Evolutionary conservation across 257 asterid genomes (phyloP), one percentile per base, ranked within the genome.

Genomic region (Phtheirospermum japonicum): DNA sequence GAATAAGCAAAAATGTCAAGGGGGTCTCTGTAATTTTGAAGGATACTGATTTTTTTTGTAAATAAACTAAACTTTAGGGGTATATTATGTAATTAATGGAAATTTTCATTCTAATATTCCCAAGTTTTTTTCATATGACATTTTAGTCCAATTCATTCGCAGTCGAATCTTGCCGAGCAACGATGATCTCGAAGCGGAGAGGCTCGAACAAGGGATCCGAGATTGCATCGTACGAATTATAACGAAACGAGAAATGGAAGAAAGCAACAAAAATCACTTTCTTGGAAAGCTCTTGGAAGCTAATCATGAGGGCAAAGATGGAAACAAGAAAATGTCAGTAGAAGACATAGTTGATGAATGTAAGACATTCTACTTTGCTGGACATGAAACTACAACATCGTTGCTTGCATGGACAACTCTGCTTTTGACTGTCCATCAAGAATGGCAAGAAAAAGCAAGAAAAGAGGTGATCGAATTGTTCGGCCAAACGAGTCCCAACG

Each of bases 401-500:
- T 60, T 81, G 59, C 87, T 89, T 17, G 65, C 76, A 23, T 89
- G 97, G 97, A 79, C 83, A 4, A 51, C 78, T 45, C 70, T 89
- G 71, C 92, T 89, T 28, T 69, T 86, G 7, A 54, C 87, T 14
- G 32, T 74, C 30, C 70, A 89, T 63, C 74, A 73, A 46, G 85
- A 86, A 3, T 89, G 97, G 95, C 95, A 86, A 59, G 82, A 80
- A 8, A 79, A 36, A 61, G 97, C 87, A 39, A 82, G 96, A 55
- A 43, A 79, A 54, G 95, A 89, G 73, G 89, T 71, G 31, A 32
- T 18, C 31, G 51, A 70, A 28, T 9, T 69, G 20, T 69, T 79
- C 12, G 87, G 79, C 11, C 64, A 69, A 23, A 40, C 37, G 16
- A 65, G 68, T 42, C 95, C 87, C 17, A 71, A 6, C 10, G 66